Evolutionary conservation across 768 basidiomycete genomes (phyloP), one percentile per base, ranked within the genome.

Genomic region (Suillus bovinus): DNA sequence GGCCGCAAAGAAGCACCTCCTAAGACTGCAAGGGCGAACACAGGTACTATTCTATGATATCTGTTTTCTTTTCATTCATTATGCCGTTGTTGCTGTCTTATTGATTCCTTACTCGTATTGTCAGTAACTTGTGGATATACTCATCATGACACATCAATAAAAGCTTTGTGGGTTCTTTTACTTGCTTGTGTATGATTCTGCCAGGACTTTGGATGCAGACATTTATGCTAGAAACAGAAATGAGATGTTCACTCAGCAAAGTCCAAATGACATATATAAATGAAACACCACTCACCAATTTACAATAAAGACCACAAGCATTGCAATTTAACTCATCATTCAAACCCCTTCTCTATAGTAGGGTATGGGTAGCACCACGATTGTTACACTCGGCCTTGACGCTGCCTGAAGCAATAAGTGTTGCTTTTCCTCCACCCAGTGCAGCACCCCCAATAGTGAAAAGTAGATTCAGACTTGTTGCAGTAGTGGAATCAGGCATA

Each of bases 301-400:
- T 94, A 74, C 91, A 94, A 71, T 94, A 94, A 47, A 94, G 76
- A 4, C 92, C 93, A 66, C 92, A 94, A 0, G 91, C 92, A 67
- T 94, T 94, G 71, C 93, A 94, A 68, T 94, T 94, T 62, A 94
- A 74, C 76, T 94, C 92, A 66, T 94, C 93, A 64, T 93, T 94
- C 67, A 94, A 74, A 0, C 92, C 93, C 3, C 92, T 82, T 17
- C 93, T 81, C 92, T 92, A 94, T 31, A 94, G 82, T 8, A 92
- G 92, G 0, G 93, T 94, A 65, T 93, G 91, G 0, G 91, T 94
- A 4, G 92, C 92, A 22, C 92, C 93, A 68, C 92, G 93, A 74
- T 93, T 94, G 8, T 88, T 88, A 70, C 93, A 94, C 68, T 93
- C 93, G 6, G 90, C 90, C 77, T 93, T 94, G 62, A 82, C 81